A percentile compares a stretch with the other conserved stretches of the same genome.
phyloP scores from a whole-genome alignment of 768 basidiomycete species.

The Phaeotremella skinneri region DNA sequence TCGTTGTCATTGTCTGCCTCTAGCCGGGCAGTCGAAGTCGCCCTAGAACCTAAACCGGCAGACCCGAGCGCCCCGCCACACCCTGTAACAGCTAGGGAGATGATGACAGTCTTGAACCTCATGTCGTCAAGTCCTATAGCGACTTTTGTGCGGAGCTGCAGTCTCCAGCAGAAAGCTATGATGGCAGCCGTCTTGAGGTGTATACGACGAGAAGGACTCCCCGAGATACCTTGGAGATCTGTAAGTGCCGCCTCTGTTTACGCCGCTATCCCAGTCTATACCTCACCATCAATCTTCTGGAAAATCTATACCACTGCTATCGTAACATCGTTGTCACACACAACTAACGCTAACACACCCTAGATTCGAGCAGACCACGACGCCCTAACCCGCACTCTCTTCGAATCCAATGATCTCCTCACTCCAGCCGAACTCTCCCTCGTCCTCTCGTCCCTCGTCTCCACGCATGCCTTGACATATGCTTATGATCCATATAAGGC shows the following conservation, averaged over 20 bases:
- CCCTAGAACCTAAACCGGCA: constrained; percentile 52
- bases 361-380: constrained; percentile 75
- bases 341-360: background rate
- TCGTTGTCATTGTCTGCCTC: background rate
- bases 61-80: constrained; percentile 50
- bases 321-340: background rate
- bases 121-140: constrained; percentile 92
- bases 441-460: constrained; percentile 72
- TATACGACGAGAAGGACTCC: constrained; percentile 75
- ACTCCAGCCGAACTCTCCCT: constrained; percentile 63
- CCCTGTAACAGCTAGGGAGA: constrained; percentile 67
- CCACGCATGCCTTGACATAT: constrained; percentile 71
- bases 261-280: too few species aligned
- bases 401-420: constrained; percentile 64
- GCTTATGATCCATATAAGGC: constrained; percentile 65
- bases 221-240: constrained; percentile 81
- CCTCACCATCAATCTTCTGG: constrained; percentile 4
- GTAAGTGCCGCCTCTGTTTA: constrained; percentile 60
- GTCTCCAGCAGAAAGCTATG: constrained; percentile 85
- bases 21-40: constrained; percentile 81
- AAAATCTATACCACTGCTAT: constrained; percentile 1
- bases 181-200: constrained; percentile 78
- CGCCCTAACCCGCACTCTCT: constrained; percentile 65
- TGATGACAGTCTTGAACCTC: constrained; percentile 71
- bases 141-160: constrained; percentile 74